Evolutionary conservation across 225 moss, liverwort and hornwort genomes (phyloP).

Genomic region (Anthoceros angustus): DNA sequence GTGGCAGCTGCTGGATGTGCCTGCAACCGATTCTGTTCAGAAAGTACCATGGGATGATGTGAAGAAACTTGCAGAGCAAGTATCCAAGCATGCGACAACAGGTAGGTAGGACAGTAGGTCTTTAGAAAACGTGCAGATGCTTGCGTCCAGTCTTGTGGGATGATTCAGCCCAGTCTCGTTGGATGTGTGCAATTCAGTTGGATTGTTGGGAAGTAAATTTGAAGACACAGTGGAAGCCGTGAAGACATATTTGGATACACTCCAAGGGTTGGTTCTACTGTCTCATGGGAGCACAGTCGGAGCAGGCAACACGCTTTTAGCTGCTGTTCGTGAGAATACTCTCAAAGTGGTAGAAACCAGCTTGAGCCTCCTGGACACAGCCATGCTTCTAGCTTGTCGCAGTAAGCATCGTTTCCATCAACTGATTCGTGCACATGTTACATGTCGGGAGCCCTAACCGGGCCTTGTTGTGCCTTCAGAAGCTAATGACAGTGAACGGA

Average conservation of each 20-base stretch:
- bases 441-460: not conserved
- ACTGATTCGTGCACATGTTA: not conserved
- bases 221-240: conserved; percentile 39
- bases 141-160: too few species aligned
- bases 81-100: conserved; percentile 34
- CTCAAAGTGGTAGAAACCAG: conserved; percentile 27
- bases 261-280: conserved; percentile 38
- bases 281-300: conserved; percentile 38
- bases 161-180: too few species aligned
- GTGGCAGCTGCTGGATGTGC: conserved; percentile 15
- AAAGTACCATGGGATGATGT: conserved; percentile 35
- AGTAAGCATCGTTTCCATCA: not conserved
- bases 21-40: conserved; percentile 20
- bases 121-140: not conserved
- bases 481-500: conserved; percentile 31
- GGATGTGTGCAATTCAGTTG: too few species aligned
- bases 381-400: conserved; percentile 7
- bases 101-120: conserved; percentile 26
- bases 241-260: conserved; percentile 27
- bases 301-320: conserved; percentile 39
- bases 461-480: conserved; percentile 38
- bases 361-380: conserved; percentile 27
- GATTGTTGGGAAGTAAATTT: conserved; percentile 12
- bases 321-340: conserved; percentile 25
- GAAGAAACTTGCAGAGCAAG: conserved; percentile 34